phyloP scores from a whole-genome alignment of 257 asterid species.

The Eucommia ulmoides region DNA sequence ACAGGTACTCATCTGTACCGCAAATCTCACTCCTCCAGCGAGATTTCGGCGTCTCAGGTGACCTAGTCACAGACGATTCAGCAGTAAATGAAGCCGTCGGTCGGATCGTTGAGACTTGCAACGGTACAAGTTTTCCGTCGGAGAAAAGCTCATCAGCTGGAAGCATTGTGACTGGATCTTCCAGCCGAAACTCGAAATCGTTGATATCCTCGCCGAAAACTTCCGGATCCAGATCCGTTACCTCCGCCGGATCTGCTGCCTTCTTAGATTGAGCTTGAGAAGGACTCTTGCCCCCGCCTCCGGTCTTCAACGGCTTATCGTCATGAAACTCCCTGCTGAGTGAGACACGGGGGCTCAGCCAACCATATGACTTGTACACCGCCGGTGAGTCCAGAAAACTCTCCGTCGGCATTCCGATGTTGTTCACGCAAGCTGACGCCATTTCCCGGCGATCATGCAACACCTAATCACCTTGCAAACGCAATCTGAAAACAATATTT shows the following conservation, averaged over 20 bases:
- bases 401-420: background rate
- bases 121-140: background rate
- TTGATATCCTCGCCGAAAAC: background rate
- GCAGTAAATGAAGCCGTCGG: background rate
- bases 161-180: background rate
- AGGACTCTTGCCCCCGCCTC: too few species aligned
- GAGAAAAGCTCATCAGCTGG: background rate
- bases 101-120: background rate
- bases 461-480: background rate
- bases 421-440: background rate
- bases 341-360: background rate
- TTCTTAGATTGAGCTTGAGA: too few species aligned
- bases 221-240: background rate
- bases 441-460: too few species aligned
- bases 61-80: background rate
- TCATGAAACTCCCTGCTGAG: background rate
- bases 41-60: background rate
- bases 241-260: background rate
- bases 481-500: too few species aligned
- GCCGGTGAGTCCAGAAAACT: background rate
- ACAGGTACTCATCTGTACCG: background rate
- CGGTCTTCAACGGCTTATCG: too few species aligned
- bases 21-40: background rate
- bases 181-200: background rate
- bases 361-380: background rate